phyloP scores from a whole-genome alignment of 2,329 filamentous ascomycete species.

The Colletotrichum echinochloae region DNA sequence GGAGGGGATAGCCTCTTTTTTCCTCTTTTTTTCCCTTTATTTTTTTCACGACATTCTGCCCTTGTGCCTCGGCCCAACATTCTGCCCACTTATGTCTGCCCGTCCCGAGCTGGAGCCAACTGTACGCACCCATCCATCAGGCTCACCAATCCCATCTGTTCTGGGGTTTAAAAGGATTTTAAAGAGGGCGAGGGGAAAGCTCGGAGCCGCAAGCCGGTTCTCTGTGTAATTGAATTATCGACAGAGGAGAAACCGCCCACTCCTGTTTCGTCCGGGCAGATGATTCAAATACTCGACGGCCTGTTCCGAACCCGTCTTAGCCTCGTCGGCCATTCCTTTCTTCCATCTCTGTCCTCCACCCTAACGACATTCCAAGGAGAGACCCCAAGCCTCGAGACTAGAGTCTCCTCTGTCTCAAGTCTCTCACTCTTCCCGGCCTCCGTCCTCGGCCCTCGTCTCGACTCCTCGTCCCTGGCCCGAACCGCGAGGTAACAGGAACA shows the following conservation, averaged over 20 bases:
- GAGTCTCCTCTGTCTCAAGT: slow-evolving; percentile 3
- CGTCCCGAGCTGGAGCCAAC: neutral
- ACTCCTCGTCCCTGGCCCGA: neutral
- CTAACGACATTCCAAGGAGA: neutral
- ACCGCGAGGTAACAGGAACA: neutral
- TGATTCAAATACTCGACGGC: neutral
- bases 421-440: neutral
- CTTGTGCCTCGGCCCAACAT: too few species aligned
- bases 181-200: neutral
- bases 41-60: neutral
- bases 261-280: neutral
- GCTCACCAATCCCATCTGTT: neutral
- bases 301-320: slow-evolving; percentile 5
- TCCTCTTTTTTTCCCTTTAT: too few species aligned
- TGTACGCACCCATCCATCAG: neutral
- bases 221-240: neutral
- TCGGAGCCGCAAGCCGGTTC: neutral
- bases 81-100: neutral
- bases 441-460: slow-evolving; percentile 3
- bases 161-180: neutral
- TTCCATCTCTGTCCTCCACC: neutral
- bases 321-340: slow-evolving; percentile 5
- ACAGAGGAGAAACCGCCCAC: too few species aligned
- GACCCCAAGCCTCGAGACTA: neutral
- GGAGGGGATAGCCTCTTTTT: neutral